Base-by-base conservation (phyloP, 768 basidiomycete species). In the Panellus pusillus region DNA sequence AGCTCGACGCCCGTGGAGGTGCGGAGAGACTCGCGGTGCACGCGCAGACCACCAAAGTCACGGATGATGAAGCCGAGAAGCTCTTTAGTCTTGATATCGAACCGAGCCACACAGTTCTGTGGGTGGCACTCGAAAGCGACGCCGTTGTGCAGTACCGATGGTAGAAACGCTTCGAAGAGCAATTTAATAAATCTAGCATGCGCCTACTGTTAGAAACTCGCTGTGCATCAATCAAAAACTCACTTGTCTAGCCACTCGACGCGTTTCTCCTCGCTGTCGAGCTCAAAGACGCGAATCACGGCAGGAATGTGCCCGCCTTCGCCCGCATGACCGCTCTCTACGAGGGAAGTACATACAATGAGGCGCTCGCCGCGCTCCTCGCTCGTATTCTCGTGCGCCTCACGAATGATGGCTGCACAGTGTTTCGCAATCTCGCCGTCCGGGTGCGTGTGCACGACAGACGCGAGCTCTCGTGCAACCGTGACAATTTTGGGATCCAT, bases 111-210 rank as follows among this genome's bases (percentile, higher is more conserved):
- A 54, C 80, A 81, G 55, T 84, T 83, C 65, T 84, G 82, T 1
- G 79, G 79, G 61, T 84, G 82, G 44, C 75, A 79, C 63, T 84
- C 81, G 59, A 84, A 82, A 1, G 77, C 80, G 4, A 84, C 80
- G 7, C 81, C 80, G 52, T 84, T 79, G 48, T 74, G 60, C 4
- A 84, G 64, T 54, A 82, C 72, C 0, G 80, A 70, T 2, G 82
- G 81, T 17, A 84, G 68, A 60, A 84, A 82, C 3, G 81, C 81
- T n/a, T 70, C 66, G 54, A 83, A 74, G 54, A 81, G 76, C 27
- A 82, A 41, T 24, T 74, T 71, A 49, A 76, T 71, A 57, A 80
- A 81, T 50, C 79, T 80, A 40, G 27, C 28, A 17, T 17, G 38
- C 18, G 50, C 38, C 9, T 50, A 27, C 9, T 18, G 4, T 17